Conservation (phyloP, 2,329 filamentous ascomycete genomes). For the Trichoderma lentiforme region DNA sequence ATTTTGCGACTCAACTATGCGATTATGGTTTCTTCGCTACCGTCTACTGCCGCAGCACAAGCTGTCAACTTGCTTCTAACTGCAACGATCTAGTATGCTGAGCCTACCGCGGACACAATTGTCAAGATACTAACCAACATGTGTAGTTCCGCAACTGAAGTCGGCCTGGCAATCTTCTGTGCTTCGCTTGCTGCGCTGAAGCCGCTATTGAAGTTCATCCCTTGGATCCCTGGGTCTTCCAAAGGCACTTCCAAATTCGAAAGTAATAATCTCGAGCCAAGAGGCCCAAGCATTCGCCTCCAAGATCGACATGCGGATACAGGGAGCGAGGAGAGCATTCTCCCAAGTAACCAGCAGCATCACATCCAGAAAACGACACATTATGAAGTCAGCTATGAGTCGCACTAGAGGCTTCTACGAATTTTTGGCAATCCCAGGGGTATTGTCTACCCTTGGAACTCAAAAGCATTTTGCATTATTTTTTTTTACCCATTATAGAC, state of each 20-base stretch:
- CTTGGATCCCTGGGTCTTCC: not conserved
- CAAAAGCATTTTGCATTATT: not conserved
- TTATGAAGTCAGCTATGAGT: conserved; percentile 1
- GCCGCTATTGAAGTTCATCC: not conserved
- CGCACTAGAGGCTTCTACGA: not conserved
- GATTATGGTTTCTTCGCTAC: not conserved
- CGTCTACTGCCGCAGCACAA: not conserved
- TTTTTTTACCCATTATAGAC: not conserved
- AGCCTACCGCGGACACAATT: not conserved
- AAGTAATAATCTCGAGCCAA: not conserved
- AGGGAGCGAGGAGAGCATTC: not conserved
- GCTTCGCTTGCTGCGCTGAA: not conserved
- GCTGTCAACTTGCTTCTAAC: conserved; percentile 1
- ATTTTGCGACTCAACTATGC: conserved; percentile 4
- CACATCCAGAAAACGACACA: conserved; percentile 1
- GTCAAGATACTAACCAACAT: not conserved
- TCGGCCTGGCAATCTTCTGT: conserved; percentile 1
- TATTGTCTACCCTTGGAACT: not conserved
- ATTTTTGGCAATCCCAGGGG: not conserved
- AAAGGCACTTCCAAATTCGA: not conserved
- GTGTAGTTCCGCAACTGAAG: not conserved
- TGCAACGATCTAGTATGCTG: not conserved
- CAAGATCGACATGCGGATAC: not conserved
- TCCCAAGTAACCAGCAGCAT: not conserved
- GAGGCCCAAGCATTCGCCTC: conserved; percentile 8